A percentile compares a stretch with the other conserved stretches of the same genome.
Evolutionary conservation across 2,329 filamentous ascomycete species (phyloP).

Genomic region (Pleoardoris graminearum): DNA sequence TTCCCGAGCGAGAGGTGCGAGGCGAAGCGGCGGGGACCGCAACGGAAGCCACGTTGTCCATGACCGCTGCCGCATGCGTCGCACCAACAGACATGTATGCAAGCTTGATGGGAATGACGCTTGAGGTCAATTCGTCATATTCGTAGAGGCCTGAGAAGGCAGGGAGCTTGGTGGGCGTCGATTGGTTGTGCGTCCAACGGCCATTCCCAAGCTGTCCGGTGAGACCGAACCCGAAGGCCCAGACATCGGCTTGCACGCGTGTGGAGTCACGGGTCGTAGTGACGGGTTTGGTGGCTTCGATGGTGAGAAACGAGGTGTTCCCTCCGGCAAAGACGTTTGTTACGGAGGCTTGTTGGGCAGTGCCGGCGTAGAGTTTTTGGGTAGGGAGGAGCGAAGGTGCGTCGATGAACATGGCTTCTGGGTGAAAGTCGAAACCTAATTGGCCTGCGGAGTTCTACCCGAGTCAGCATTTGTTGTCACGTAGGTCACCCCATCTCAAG

Average conservation of each 20-base stretch:
- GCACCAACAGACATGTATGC: slow-evolving; percentile 73
- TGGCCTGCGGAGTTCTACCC: slow-evolving; percentile 78
- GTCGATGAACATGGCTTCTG: slow-evolving; percentile 65
- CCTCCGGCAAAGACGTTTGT: slow-evolving; percentile 85
- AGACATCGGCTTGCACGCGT: slow-evolving; percentile 73
- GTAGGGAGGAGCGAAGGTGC: slow-evolving; percentile 72
- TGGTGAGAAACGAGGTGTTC: slow-evolving; percentile 80
- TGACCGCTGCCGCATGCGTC: slow-evolving; percentile 79
- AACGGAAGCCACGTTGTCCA: slow-evolving; percentile 78
- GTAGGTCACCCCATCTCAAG: too few relatives aligned
- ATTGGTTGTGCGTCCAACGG: slow-evolving; percentile 85
- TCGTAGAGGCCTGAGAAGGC: slow-evolving; percentile 81
- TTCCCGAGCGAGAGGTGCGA: slow-evolving; percentile 25
- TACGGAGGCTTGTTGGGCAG: slow-evolving; percentile 65
- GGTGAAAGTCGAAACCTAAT: slow-evolving; percentile 75
- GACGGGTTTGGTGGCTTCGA: slow-evolving; percentile 71
- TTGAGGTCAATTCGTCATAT: slow-evolving; percentile 74
- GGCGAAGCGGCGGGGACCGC: slow-evolving; percentile 52
- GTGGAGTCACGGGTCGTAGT: slow-evolving; percentile 52
- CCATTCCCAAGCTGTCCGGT: slow-evolving; percentile 82
- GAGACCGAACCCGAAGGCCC: slow-evolving; percentile 85
- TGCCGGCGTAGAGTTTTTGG: slow-evolving; percentile 71
- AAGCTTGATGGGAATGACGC: slow-evolving; percentile 76
- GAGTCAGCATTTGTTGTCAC: background rate
- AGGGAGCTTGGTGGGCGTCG: slow-evolving; percentile 77